Percentiles rank a stretch among this genome's conserved stretches.
These are phyloP conservation scores for Neurospora tetrasperma DNA, from an alignment of 495 filamentous ascomycete species.

Conservation along the genomic window DNA sequence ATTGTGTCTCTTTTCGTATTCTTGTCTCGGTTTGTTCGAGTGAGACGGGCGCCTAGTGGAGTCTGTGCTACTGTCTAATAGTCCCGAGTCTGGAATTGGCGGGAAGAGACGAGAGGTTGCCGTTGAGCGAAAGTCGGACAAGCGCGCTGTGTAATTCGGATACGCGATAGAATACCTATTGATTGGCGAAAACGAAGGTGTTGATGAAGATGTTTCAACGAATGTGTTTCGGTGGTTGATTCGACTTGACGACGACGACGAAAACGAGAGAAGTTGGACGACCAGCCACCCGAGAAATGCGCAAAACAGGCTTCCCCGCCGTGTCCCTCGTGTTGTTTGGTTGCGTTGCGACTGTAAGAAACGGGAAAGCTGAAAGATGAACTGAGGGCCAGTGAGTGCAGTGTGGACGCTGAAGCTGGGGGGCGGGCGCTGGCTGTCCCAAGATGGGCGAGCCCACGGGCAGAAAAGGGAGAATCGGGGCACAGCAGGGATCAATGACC, in stretches of 20 bases:
- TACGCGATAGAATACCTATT: background rate
- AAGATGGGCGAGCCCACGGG: background rate
- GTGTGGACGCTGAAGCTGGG: background rate
- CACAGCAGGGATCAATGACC: background rate
- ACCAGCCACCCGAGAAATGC: background rate
- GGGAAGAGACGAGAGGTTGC: background rate
- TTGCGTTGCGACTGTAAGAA: background rate
- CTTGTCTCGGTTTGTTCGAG: background rate
- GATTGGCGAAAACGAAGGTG: background rate
- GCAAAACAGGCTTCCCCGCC: background rate
- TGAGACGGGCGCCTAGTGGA: background rate
- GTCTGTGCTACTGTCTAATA: background rate
- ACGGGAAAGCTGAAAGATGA: background rate
- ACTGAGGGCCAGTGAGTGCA: background rate
- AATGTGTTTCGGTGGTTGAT: background rate
- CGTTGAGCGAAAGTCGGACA: constrained; percentile 2
- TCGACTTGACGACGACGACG: background rate
- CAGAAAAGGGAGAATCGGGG: background rate
- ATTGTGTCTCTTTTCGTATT: background rate
- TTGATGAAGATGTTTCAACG: constrained; percentile 2
- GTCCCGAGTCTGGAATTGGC: background rate
- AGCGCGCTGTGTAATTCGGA: background rate
- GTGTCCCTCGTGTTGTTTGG: background rate
- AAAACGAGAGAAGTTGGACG: background rate
- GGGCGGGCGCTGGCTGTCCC: background rate